These are phyloP conservation scores for Filosporella fistucella DNA, from an alignment of 495 filamentous ascomycete species.

Conservation along the genomic window DNA sequence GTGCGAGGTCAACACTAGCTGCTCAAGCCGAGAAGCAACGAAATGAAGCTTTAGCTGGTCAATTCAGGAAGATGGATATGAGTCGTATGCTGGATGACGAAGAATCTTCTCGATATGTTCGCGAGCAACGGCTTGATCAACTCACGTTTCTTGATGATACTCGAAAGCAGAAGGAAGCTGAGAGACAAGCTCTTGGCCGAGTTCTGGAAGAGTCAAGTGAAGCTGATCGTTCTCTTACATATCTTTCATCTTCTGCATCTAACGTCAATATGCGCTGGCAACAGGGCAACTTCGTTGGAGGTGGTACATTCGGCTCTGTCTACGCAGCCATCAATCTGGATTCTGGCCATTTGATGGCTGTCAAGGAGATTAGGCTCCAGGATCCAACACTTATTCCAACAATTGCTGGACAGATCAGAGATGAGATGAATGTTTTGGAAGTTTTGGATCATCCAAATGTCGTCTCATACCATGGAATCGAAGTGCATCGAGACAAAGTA, in stretches of 20 bases:
- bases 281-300: constrained; percentile 94
- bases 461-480: constrained; percentile 95
- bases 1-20: constrained; percentile 84
- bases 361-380: constrained; percentile 96
- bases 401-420: constrained; percentile 87
- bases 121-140: constrained; percentile 64
- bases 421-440: constrained; percentile 95
- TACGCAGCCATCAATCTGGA: constrained; percentile 97
- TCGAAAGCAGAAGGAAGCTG: constrained; percentile 75
- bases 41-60: constrained; percentile 69
- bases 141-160: constrained; percentile 71
- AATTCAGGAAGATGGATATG: constrained; percentile 68
- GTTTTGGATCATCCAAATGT: constrained; percentile 96
- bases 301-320: constrained; percentile 94
- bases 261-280: constrained; percentile 96
- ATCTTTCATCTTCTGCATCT: constrained; percentile 86
- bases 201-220: constrained; percentile 94
- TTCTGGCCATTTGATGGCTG: constrained; percentile 93
- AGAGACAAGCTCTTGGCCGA: constrained; percentile 81
- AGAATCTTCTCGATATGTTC: constrained; percentile 69
- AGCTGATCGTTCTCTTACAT: constrained; percentile 89
- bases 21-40: constrained; percentile 87
- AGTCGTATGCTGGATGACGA: constrained; percentile 78
- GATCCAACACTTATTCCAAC: constrained; percentile 94
- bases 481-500: constrained; percentile 96